Percentiles rank a stretch among this genome's conserved stretches.
Conservation (phyloP, 176 grass and related monocot genomes). For the Coix lacrymajobi region DNA sequence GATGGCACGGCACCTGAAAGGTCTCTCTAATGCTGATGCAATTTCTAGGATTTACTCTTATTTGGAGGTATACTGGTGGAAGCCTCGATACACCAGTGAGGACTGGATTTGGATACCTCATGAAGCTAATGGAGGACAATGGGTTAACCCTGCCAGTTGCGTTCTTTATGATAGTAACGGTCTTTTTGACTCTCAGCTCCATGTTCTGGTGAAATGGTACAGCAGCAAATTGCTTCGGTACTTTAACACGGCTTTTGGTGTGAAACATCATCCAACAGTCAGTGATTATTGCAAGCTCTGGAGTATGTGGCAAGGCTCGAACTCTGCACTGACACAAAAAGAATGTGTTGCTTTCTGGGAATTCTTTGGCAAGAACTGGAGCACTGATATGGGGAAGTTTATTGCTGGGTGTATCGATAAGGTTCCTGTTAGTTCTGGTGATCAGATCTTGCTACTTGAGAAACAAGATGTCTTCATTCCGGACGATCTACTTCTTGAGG, state of each 20-base stretch:
- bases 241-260: slow-evolving; percentile 31
- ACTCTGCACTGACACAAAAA: neutral
- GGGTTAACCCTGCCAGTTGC: slow-evolving; percentile 35
- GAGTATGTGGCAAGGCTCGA: slow-evolving; percentile 40
- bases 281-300: slow-evolving; percentile 41
- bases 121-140: slow-evolving; percentile 15
- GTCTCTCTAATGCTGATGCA: neutral
- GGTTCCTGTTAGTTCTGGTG: slow-evolving; percentile 22
- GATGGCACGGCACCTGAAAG: neutral
- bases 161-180: slow-evolving; percentile 29
- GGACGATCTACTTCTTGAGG: slow-evolving; percentile 32
- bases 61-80: slow-evolving; percentile 34
- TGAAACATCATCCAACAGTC: slow-evolving; percentile 24
- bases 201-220: slow-evolving; percentile 46
- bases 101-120: slow-evolving; percentile 53
- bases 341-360: slow-evolving; percentile 43
- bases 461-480: slow-evolving; percentile 58
- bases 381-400: neutral
- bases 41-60: slow-evolving; percentile 48
- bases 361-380: slow-evolving; percentile 40
- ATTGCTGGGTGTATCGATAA: slow-evolving; percentile 25
- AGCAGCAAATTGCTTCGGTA: slow-evolving; percentile 17
- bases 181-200: neutral
- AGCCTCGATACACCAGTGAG: neutral
- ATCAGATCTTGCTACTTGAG: slow-evolving; percentile 21